These are phyloP conservation scores for Datura wrightii DNA, from an alignment of 257 asterid genomes.

Conservation along the genomic window DNA sequence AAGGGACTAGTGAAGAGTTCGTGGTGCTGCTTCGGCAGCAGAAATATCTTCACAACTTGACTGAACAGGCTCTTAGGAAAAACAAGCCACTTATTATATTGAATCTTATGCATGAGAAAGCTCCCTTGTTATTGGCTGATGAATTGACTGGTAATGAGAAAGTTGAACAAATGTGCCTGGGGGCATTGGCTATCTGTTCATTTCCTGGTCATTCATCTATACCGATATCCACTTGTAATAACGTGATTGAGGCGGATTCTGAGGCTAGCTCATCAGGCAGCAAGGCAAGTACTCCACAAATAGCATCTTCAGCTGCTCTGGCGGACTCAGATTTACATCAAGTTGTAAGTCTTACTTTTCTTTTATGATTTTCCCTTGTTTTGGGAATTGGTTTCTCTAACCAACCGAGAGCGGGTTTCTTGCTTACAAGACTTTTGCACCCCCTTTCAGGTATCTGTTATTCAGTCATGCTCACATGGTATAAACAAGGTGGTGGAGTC, in stretches of 20 bases:
- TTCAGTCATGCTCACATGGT: slow-evolving; percentile 64
- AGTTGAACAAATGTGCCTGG: slow-evolving; percentile 70
- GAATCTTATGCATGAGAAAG: slow-evolving; percentile 82
- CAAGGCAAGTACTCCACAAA: slow-evolving; percentile 45
- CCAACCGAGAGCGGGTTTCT: neutral
- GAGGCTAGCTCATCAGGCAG: slow-evolving; percentile 52
- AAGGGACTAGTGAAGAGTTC: slow-evolving; percentile 53
- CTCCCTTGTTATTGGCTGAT: slow-evolving; percentile 55
- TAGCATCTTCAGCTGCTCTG: slow-evolving; percentile 49
- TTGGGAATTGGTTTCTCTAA: slow-evolving; percentile 21
- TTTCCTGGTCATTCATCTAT: slow-evolving; percentile 53
- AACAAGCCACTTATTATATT: slow-evolving; percentile 75
- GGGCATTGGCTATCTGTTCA: slow-evolving; percentile 67
- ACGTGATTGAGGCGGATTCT: slow-evolving; percentile 44
- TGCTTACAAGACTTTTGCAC: neutral
- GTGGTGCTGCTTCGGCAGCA: slow-evolving; percentile 58
- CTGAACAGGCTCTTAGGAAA: slow-evolving; percentile 84
- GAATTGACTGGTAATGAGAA: slow-evolving; percentile 60
- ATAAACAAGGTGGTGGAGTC: slow-evolving; percentile 62
- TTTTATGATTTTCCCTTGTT: neutral
- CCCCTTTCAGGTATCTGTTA: slow-evolving; percentile 56
- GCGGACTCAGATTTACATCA: slow-evolving; percentile 70
- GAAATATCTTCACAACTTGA: slow-evolving; percentile 66
- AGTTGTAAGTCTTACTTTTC: slow-evolving; percentile 58
- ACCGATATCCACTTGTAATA: slow-evolving; percentile 49